phyloP scores from a whole-genome alignment of 169 alveolate species.

The Eimeria brunetti region DNA sequence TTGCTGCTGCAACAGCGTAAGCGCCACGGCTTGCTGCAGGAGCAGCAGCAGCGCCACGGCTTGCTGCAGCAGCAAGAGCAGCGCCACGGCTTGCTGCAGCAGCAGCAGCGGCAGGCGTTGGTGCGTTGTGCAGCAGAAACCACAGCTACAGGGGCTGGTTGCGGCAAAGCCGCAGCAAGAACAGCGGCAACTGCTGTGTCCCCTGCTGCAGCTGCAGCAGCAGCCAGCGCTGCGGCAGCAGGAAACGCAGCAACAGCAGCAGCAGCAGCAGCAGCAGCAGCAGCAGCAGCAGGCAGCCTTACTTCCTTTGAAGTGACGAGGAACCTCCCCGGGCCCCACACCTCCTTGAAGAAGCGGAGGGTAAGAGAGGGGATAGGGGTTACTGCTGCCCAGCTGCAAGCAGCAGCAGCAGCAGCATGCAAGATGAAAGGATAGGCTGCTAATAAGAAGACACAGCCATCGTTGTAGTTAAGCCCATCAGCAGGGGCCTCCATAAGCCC shows the following conservation, averaged over 20 bases:
- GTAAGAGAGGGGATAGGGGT: slow-evolving; percentile 74
- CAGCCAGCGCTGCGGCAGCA: neutral
- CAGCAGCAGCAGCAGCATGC: slow-evolving; percentile 31
- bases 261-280: neutral
- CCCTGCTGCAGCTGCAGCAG: neutral
- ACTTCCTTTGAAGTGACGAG: slow-evolving; percentile 53
- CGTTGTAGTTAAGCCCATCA: slow-evolving; percentile 49
- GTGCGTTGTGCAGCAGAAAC: neutral
- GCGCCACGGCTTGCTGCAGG: neutral
- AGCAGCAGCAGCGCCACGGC: neutral
- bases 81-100: neutral
- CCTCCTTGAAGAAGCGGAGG: slow-evolving; percentile 72
- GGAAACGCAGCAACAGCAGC: neutral
- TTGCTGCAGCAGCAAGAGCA: neutral
- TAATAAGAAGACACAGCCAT: slow-evolving; percentile 75
- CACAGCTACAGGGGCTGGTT: neutral
- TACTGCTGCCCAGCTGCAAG: slow-evolving; percentile 64
- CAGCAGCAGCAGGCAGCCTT: neutral
- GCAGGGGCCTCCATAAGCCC: slow-evolving; percentile 15
- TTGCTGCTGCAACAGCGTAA: no score
- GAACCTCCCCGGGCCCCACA: slow-evolving; percentile 20
- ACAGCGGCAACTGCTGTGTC: neutral
- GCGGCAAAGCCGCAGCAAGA: neutral
- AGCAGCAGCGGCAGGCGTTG: neutral
- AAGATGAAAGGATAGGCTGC: slow-evolving; percentile 60